Evolutionary conservation across 371 early-diverging fungal genomes (phyloP), one percentile per base, ranked within the genome.

Genomic region (Neoconidiobolus thromboides): DNA sequence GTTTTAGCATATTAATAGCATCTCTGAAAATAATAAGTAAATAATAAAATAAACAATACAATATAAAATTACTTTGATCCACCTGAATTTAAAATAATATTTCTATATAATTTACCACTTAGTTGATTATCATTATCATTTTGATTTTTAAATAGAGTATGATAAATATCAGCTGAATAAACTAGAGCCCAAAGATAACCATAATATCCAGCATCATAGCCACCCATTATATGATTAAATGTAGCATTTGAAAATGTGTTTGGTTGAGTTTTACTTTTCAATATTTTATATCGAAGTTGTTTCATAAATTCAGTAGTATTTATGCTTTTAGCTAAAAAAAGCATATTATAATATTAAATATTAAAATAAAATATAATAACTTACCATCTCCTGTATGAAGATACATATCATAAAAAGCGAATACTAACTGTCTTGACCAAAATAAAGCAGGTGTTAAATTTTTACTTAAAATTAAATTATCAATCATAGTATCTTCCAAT

Each of bases 131-230:
- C 5, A 9, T 36, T 14, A 5, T 56, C 42, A 9, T 48, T 60
- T 2, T 15, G 48, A 2, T 48, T 56, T 46, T 56, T 48, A 60
- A 71, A 71, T 7, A 64, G 61, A 57, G 82, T 80, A 58, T 73
- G 80, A 68, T 74, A 92, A 80, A 93, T 86, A 62, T 91, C 93
- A 40, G 85, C 83, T 0, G 87, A 81, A 65, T 81, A 88, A 50
- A 90, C 89, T 68, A 84, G 78, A 9, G 82, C 77, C 85, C 87
- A 91, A 67, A 87, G 69, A 62, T 82, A 83, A 5, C 82, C 81
- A 63, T 80, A 81, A 66, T 83, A 79, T 7, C 83, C 80, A 10
- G 84, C 80, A 66, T 87, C 86, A 61, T 87, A 91, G 2, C 91
- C 91, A 57, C 86, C 84, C 81, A 88, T 86, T 46, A 89, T 68